Base-by-base conservation (phyloP, 345 rosid species). In the Streptanthus diversifolius region DNA sequence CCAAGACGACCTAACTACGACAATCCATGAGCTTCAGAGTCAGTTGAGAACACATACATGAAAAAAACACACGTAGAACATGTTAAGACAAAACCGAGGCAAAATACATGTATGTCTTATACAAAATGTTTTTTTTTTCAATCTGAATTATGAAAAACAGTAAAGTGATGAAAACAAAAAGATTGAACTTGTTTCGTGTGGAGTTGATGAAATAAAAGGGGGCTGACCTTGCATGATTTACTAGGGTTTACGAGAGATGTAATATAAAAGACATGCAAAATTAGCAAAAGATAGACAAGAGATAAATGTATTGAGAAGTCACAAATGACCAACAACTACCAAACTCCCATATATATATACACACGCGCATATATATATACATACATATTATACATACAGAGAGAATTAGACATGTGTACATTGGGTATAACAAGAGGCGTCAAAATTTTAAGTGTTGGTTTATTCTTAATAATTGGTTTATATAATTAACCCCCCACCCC, bases 281-380 rank as follows among this genome's bases (percentile, higher is more conserved):
- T 45, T 10, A 62, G 70, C 22, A 41, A 63, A 59, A 66, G 73
- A 49, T 40, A 47, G n/a, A 32, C 29, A 17, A 51, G 79, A 67
- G 62, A 67, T 10, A 15, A 2, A 57, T 43, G 25, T 37, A 30
- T 25, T 66, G 27, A 57, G 67, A 74, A 47, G 78, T 66, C 66
- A 29, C 63, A 68, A 68, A 61, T 75, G 69, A 61, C 57, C 25
- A 68, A 68, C 63, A 33, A 61, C 64, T 30, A 41, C 41, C 32
- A 58, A 61, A 21, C 57, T 53, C 62, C 40, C 44, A 30, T 36
- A 32, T 67, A 49, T 58, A 75, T 44, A 52, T 75, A 49, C 49
- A 75, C 8, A 57, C 17, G n/a, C 65, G 5, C 66, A 24, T 3
- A 0, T 1, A 15, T 39, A 32, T 40, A 10, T 21, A 11, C n/a